Conservation (phyloP, 768 basidiomycete species). For the Leccinum ochraceum region DNA sequence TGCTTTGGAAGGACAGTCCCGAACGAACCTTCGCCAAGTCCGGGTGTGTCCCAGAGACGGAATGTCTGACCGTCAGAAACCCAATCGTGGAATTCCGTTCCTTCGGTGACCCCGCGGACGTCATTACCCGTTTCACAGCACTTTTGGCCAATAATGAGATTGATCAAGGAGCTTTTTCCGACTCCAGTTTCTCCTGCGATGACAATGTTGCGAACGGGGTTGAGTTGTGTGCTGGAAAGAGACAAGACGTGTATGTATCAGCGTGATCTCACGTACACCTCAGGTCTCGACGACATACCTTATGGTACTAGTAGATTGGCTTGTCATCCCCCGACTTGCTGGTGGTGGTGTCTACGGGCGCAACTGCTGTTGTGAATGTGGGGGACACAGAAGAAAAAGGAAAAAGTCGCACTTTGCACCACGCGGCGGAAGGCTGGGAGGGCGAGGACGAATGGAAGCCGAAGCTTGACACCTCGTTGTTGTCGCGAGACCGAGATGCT, state of each 20-base stretch:
- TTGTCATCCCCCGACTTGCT: constrained; percentile 10
- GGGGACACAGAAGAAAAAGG: background rate
- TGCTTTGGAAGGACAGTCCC: constrained; percentile 10
- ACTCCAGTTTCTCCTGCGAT: constrained; percentile 32
- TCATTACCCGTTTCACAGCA: background rate
- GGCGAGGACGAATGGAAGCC: constrained; percentile 10
- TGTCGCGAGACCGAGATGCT: constrained; percentile 15
- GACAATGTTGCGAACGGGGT: constrained; percentile 29
- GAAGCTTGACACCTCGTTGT: constrained; percentile 23
- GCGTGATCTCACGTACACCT: background rate
- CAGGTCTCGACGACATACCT: background rate
- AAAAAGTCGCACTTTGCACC: constrained; percentile 5
- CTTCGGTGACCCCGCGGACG: constrained; percentile 8
- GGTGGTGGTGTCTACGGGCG: background rate
- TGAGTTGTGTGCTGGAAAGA: constrained; percentile 6
- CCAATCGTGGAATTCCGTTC: constrained; percentile 24
- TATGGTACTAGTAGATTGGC: background rate
- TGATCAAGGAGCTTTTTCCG: constrained; percentile 35
- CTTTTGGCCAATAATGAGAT: constrained; percentile 25
- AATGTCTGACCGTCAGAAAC: constrained; percentile 19
- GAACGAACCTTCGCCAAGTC: constrained; percentile 15
- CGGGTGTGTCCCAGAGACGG: constrained; percentile 30
- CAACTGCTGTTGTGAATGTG: background rate
- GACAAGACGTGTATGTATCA: constrained; percentile 6
- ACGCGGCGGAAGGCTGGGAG: constrained; percentile 2